Percentiles rank a stretch among this genome's conserved stretches.
phyloP scores from a whole-genome alignment of 345 rosid genomes.

The Citrus glauca region DNA sequence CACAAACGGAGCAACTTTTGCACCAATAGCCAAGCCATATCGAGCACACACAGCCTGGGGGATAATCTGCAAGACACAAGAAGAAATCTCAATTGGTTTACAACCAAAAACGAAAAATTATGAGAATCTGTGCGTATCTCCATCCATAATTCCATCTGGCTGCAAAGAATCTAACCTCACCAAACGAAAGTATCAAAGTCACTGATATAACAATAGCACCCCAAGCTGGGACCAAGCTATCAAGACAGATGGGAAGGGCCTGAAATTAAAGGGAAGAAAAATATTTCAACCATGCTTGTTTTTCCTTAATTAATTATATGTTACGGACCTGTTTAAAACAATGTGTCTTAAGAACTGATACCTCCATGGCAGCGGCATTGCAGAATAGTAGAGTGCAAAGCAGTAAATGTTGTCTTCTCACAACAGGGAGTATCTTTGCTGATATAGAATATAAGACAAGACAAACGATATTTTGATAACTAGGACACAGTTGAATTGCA shows the following conservation, averaged over 20 bases:
- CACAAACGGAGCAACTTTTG: slow-evolving; percentile 41
- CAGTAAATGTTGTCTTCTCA: slow-evolving; percentile 52
- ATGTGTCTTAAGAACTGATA: neutral
- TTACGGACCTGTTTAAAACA: neutral
- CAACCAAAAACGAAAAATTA: neutral
- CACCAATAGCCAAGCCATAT: slow-evolving; percentile 52
- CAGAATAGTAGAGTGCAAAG: slow-evolving; percentile 62
- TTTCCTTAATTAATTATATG: neutral
- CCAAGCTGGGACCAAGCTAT: slow-evolving; percentile 50
- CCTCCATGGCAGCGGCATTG: slow-evolving; percentile 88
- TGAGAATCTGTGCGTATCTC: neutral
- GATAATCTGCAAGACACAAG: slow-evolving; percentile 35
- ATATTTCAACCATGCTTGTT: too few species aligned
- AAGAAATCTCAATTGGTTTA: neutral
- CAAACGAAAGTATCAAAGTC: slow-evolving; percentile 53
- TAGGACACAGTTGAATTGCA: too few species aligned
- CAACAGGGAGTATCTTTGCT: slow-evolving; percentile 64
- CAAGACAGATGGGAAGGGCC: slow-evolving; percentile 73
- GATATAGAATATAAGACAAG: slow-evolving; percentile 2
- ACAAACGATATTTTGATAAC: neutral
- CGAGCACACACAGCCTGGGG: slow-evolving; percentile 59
- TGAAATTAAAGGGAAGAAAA: slow-evolving; percentile 11
- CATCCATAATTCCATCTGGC: too few species aligned
- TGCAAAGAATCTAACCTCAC: slow-evolving; percentile 47
- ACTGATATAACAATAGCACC: slow-evolving; percentile 65